These are phyloP conservation scores for Tylopilus plumbeoviolaceoides DNA, from an alignment of 768 basidiomycete species.

Conservation along the genomic window DNA sequence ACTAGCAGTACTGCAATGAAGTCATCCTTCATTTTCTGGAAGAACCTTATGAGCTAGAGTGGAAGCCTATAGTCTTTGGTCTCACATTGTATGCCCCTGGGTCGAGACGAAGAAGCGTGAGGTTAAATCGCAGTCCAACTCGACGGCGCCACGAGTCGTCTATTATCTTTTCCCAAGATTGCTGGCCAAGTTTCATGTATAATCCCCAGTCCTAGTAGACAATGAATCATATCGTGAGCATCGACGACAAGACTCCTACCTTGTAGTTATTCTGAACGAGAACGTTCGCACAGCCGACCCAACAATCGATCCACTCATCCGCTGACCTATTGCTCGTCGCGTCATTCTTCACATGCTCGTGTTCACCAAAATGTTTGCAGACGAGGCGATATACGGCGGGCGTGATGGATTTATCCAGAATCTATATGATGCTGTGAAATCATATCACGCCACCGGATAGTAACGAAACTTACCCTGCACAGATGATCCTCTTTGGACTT, in stretches of 20 bases:
- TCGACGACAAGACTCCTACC: conserved; percentile 25
- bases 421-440: conserved; percentile 30
- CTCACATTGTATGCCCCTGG: conserved; percentile 58
- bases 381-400: conserved; percentile 55
- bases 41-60: background rate
- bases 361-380: conserved; percentile 43
- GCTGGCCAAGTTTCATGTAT: conserved; percentile 49
- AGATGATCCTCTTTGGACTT: conserved; percentile 45
- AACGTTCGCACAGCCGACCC: conserved; percentile 67
- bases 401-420: conserved; percentile 44
- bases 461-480: conserved; percentile 40
- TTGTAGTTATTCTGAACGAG: conserved; percentile 47
- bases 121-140: conserved; percentile 61
- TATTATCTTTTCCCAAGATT: conserved; percentile 54
- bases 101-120: conserved; percentile 52
- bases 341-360: conserved; percentile 15
- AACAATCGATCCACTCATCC: conserved; percentile 63
- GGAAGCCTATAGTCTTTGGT: conserved; percentile 2
- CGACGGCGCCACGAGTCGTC: conserved; percentile 50
- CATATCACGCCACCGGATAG: background rate
- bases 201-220: conserved; percentile 53
- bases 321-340: conserved; percentile 34
- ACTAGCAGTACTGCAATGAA: conserved; percentile 55
- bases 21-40: conserved; percentile 42
- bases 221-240: background rate